Evolutionary conservation across 2,329 filamentous ascomycete species (phyloP).

Genomic region (Pezicula neosporulosa): DNA sequence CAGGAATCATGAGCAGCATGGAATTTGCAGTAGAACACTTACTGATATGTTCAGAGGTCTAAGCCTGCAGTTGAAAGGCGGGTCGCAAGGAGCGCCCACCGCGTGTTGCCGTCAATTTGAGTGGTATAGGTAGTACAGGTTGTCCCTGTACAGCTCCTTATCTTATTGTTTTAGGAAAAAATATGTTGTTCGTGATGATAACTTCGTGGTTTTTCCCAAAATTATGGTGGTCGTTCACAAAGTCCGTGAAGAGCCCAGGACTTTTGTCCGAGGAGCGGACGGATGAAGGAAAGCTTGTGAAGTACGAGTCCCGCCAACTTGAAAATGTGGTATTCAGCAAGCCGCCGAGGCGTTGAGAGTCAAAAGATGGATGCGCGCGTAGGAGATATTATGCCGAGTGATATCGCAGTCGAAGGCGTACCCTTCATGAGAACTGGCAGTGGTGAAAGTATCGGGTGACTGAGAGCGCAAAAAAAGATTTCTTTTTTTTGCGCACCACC

Average conservation of each 20-base stretch:
- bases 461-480: too few species aligned
- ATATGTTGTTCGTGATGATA: constrained; percentile 5
- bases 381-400: background rate
- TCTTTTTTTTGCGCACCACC: too few species aligned
- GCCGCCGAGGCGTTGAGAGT: constrained; percentile 27
- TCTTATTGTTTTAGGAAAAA: background rate
- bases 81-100: constrained; percentile 53
- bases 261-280: constrained; percentile 88
- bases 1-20: constrained; percentile 11
- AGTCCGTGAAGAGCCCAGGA: constrained; percentile 95
- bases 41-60: constrained; percentile 1
- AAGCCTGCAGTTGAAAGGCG: constrained; percentile 30
- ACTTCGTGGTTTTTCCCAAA: constrained; percentile 35
- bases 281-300: constrained; percentile 69
- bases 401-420: background rate
- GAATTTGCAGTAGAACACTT: background rate
- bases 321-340: constrained; percentile 50
- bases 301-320: constrained; percentile 89
- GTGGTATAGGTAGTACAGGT: constrained; percentile 32
- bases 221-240: constrained; percentile 97
- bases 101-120: constrained; percentile 47
- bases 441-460: background rate
- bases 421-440: background rate
- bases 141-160: constrained; percentile 26
- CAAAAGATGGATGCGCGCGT: background rate